A percentile compares a stretch with the other conserved stretches of the same genome.
phyloP scores from a whole-genome alignment of 805 yeast genomes.

The Cyberlindnera saturnus region DNA sequence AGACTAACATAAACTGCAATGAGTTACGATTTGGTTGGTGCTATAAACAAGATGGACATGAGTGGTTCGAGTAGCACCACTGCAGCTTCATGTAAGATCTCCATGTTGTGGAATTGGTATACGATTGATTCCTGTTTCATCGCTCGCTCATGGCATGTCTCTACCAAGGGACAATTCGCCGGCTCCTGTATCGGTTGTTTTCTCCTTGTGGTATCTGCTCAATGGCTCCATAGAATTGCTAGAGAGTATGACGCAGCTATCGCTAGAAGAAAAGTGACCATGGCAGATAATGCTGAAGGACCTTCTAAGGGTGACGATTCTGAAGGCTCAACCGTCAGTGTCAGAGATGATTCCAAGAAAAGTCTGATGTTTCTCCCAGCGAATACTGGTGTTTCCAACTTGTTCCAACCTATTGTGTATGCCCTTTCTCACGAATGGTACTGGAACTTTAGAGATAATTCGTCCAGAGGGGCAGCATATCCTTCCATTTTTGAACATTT shows the following conservation, averaged over 20 bases:
- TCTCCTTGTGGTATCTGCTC: slow-evolving; percentile 48
- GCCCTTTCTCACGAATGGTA: slow-evolving; percentile 26
- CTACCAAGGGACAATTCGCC: slow-evolving; percentile 54
- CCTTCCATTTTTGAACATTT: slow-evolving; percentile 48
- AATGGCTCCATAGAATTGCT: slow-evolving; percentile 49
- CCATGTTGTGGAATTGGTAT: slow-evolving; percentile 72
- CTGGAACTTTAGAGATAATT: slow-evolving; percentile 7
- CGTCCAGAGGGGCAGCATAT: slow-evolving; percentile 13
- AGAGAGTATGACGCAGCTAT: slow-evolving; percentile 46
- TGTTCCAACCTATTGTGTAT: slow-evolving; percentile 19
- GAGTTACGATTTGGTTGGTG: slow-evolving; percentile 48
- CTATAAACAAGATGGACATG: slow-evolving; percentile 27
- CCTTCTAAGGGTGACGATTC: slow-evolving; percentile 1
- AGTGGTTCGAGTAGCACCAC: neutral
- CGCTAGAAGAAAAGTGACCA: slow-evolving; percentile 19
- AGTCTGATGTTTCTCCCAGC: slow-evolving; percentile 14
- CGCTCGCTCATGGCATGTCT: slow-evolving; percentile 57
- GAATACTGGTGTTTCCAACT: slow-evolving; percentile 5
- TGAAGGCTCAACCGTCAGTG: neutral
- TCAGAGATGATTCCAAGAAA: slow-evolving; percentile 7
- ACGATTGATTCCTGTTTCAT: slow-evolving; percentile 62
- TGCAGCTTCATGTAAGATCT: neutral
- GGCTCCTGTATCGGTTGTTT: slow-evolving; percentile 73
- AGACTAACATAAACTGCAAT: no score
- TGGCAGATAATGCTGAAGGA: slow-evolving; percentile 1